Evolutionary conservation across 306 rosid genomes (phyloP).

Genomic region (Rosa rugosa): DNA sequence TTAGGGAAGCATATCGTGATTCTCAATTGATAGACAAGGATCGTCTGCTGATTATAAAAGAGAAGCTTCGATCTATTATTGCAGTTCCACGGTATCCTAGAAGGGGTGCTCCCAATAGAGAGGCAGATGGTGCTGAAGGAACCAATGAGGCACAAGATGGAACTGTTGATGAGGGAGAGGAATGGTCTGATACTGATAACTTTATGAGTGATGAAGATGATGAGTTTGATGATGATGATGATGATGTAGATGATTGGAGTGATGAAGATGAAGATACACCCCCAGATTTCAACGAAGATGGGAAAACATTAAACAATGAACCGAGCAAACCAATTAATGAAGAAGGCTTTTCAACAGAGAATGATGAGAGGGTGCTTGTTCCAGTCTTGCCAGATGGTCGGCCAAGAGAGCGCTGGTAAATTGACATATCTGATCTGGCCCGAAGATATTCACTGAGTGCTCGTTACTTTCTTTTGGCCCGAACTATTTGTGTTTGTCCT

Average conservation of each 20-base stretch:
- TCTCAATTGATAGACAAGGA: conserved; percentile 76
- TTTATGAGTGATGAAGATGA: conserved; percentile 30
- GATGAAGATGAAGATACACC: conserved; percentile 69
- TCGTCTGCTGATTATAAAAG: conserved; percentile 70
- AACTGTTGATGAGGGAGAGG: conserved; percentile 50
- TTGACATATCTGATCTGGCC: conserved; percentile 6
- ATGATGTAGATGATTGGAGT: conserved; percentile 55
- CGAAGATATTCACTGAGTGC: conserved; percentile 10
- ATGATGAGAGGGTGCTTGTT: conserved; percentile 40
- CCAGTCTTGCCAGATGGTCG: conserved; percentile 58
- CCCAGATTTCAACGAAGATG: conserved; percentile 65
- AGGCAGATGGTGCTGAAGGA: conserved; percentile 37
- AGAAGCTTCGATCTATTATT: conserved; percentile 73
- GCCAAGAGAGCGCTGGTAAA: conserved; percentile 80
- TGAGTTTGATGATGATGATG: conserved; percentile 37
- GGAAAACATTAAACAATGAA: conserved; percentile 36
- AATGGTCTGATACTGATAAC: conserved; percentile 55
- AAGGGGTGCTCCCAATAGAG: conserved; percentile 38
- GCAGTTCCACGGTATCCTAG: conserved; percentile 56
- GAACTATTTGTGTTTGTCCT: conserved; percentile 24
- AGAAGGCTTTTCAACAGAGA: conserved; percentile 25
- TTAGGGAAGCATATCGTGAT: conserved; percentile 80
- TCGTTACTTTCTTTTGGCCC: conserved; percentile 20
- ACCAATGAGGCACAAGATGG: conserved; percentile 38
- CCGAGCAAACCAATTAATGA: conserved; percentile 33